A percentile compares a stretch with the other conserved stretches of the same genome.
phyloP scores from a whole-genome alignment of 257 asterid genomes.

The Anisodus acutangulus region DNA sequence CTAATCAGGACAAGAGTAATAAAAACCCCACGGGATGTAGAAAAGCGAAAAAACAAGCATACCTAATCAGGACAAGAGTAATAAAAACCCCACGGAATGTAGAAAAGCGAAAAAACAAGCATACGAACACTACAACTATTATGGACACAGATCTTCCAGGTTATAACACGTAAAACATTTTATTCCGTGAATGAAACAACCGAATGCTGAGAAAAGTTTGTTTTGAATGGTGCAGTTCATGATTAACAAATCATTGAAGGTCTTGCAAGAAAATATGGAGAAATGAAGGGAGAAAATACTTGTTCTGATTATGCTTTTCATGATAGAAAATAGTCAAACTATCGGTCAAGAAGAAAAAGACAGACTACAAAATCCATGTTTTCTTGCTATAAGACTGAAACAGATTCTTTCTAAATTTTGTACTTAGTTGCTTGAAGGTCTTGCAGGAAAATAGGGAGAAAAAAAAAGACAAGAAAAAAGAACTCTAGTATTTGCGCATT shows the following conservation, averaged over 20 bases:
- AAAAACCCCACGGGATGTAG: neutral
- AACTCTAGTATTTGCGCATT: neutral
- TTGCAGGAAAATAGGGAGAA: neutral
- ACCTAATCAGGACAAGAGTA: neutral
- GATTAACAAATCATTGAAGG: neutral
- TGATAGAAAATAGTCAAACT: neutral
- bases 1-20: neutral
- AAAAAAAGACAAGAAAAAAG: neutral
- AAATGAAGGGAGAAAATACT: neutral
- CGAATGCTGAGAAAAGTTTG: neutral
- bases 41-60: neutral
- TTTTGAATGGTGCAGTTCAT: neutral
- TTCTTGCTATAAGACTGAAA: neutral
- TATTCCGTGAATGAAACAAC: neutral
- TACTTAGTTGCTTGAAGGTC: neutral
- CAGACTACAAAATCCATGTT: neutral
- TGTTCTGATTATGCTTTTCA: slow-evolving; percentile 14
- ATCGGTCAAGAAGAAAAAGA: neutral
- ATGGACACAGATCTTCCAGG: neutral
- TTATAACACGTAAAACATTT: neutral
- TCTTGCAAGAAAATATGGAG: slow-evolving; percentile 1
- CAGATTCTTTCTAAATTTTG: neutral
- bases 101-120: neutral
- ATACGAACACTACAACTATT: neutral
- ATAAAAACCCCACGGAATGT: neutral